A percentile compares a stretch with the other conserved stretches of the same genome.
Conservation (phyloP, 805 yeast genomes). For the Jamesozyma rosinii region DNA sequence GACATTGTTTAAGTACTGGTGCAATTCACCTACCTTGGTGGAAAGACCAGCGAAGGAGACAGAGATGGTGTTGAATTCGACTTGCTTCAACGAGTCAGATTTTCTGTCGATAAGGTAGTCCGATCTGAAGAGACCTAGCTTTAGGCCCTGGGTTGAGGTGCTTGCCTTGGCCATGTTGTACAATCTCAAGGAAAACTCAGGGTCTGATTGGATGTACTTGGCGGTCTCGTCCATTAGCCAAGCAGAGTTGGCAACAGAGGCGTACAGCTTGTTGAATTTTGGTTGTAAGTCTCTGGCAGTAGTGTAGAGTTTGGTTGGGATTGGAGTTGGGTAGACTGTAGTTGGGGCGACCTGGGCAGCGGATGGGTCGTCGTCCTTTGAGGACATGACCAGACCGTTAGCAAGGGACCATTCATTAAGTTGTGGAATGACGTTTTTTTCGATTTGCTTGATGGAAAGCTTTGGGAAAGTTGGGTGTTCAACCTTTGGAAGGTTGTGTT, state of each 20-base stretch:
- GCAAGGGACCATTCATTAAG: slow-evolving; percentile 68
- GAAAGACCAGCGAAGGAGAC: slow-evolving; percentile 93
- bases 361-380: slow-evolving; percentile 43
- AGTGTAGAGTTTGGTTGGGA: slow-evolving; percentile 58
- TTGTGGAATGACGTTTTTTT: slow-evolving; percentile 34
- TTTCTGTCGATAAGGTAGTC: slow-evolving; percentile 66
- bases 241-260: slow-evolving; percentile 46
- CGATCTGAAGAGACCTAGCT: slow-evolving; percentile 79
- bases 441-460: slow-evolving; percentile 20
- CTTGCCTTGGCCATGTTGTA: slow-evolving; percentile 31
- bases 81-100: slow-evolving; percentile 62
- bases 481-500: slow-evolving; percentile 1
- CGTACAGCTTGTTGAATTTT: slow-evolving; percentile 65
- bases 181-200: slow-evolving; percentile 74
- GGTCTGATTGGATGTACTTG: slow-evolving; percentile 49
- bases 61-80: slow-evolving; percentile 92
- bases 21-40: slow-evolving; percentile 67
- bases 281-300: slow-evolving; percentile 59
- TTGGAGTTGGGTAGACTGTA: slow-evolving; percentile 84
- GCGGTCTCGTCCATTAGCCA: slow-evolving; percentile 57
- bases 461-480: slow-evolving; percentile 21
- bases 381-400: slow-evolving; percentile 78
- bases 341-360: slow-evolving; percentile 64
- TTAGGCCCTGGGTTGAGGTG: slow-evolving; percentile 53
- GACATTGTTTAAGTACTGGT: slow-evolving; percentile 49